Base-by-base conservation (phyloP, 2,329 filamentous ascomycete species). In the Trichoderma sp. region DNA sequence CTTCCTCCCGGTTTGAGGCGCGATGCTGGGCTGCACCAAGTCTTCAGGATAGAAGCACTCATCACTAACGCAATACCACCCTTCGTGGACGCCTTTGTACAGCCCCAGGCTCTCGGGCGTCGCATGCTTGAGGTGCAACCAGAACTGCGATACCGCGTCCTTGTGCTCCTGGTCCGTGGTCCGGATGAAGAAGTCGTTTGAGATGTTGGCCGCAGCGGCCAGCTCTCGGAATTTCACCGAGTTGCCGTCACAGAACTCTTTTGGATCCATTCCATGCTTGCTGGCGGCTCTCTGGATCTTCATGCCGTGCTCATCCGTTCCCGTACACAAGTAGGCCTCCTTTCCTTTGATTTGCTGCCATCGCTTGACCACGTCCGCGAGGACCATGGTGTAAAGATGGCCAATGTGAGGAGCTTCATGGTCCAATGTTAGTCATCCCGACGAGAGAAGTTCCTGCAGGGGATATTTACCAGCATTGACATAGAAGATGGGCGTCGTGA, bases 401-500 rank as follows among this genome's bases (percentile, higher is more conserved):
- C 95, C 95, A 68, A 98, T 87, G 80, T 99, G 95, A 58, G 95
- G 95, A 52, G 92, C 93, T 94, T 54, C 9, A 24, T 39, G 5
- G 7, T 5, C 2, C 12, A 7, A 39, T 19, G 39, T 62, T n/a
- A 62, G 59, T n/a, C 19, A 45, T 15, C 14, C n/a, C 12, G 17
- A 34, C 34, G 1, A 14, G 14, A 24, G 28, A 4, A 7, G 17
- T 1, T 39, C 10, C 26, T 19, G 14, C 14, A 9, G n/a, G 6
- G 30, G 24, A 10, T 19, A 48, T 26, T 66, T n/a, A 93, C 92
- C 88, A 63, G 93, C 92, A 85, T 99, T 99, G 80, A 99, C 95
- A 78, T 99, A 99, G 81, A 98, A 99, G 66, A 99, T 99, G 2
- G 95, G 95, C 9, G 93, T 96, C 5, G 95, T 98, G 72, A 97